Conservation (phyloP, 148 eudicot genomes). For the Diospyros kaki region DNA sequence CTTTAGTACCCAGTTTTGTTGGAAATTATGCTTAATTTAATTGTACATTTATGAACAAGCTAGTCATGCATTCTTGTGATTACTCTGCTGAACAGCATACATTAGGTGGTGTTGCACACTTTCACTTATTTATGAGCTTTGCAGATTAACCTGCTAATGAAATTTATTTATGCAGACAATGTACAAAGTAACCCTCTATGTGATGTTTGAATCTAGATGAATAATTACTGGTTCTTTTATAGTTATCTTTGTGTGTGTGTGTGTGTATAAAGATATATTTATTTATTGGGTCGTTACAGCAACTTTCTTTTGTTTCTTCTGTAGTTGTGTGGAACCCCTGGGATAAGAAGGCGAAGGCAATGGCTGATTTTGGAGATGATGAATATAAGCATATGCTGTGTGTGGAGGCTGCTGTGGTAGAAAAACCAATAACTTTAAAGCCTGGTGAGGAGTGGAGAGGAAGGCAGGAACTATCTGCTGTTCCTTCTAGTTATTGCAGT, state of each 20-base stretch:
- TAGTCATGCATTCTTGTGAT: constrained; percentile 6
- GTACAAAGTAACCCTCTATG: neutral
- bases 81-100: neutral
- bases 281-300: neutral
- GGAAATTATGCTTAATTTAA: neutral
- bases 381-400: constrained; percentile 90
- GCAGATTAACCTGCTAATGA: neutral
- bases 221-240: neutral
- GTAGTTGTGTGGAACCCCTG: constrained; percentile 96
- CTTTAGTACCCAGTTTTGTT: neutral
- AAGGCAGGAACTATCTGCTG: constrained; percentile 75
- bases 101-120: neutral
- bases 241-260: neutral
- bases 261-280: neutral
- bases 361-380: constrained; percentile 86
- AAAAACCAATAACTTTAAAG: constrained; percentile 76
- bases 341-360: constrained; percentile 90
- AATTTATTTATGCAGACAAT: neutral
- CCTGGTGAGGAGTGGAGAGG: constrained; percentile 97
- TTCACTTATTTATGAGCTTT: neutral
- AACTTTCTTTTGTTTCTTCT: constrained; percentile 1
- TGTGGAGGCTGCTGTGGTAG: constrained; percentile 88
- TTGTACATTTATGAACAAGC: neutral
- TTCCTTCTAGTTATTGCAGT: constrained; percentile 86
- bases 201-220: neutral